Percentiles rank a stretch among this genome's conserved stretches.
Conservation (phyloP, 2,329 filamentous ascomycete genomes). For the Aspergillus jensenii region DNA sequence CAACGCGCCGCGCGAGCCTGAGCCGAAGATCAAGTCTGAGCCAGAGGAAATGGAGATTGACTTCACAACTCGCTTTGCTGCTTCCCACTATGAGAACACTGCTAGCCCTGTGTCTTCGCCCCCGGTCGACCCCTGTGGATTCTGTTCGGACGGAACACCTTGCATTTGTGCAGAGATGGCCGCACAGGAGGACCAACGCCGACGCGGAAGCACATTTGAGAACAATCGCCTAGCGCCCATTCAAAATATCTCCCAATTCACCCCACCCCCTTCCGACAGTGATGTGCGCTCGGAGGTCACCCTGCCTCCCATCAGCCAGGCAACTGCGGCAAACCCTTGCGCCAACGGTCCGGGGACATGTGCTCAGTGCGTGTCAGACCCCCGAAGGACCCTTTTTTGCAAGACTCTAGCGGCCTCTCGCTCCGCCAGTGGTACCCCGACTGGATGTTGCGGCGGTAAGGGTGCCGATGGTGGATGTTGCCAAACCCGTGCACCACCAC, state of each 20-base stretch:
- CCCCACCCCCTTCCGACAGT: conserved; percentile 53
- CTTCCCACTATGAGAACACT: conserved; percentile 30
- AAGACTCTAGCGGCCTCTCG: conserved; percentile 70
- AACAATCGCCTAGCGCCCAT: conserved; percentile 46
- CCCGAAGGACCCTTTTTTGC: conserved; percentile 79
- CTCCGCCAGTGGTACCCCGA: conserved; percentile 37
- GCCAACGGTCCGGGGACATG: conserved; percentile 75
- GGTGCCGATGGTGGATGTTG: conserved; percentile 64
- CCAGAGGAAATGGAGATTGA: conserved; percentile 65
- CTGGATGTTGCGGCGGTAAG: conserved; percentile 62
- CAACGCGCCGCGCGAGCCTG: conserved; percentile 53
- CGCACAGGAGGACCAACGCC: conserved; percentile 41
- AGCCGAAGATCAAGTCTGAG: conserved; percentile 48
- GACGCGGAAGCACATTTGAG: conserved; percentile 46
- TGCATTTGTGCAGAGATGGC: conserved; percentile 75
- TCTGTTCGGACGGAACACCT: conserved; percentile 78
- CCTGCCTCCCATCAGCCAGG: conserved; percentile 36
- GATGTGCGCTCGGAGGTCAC: conserved; percentile 59
- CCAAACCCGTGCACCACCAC: conserved; percentile 36
- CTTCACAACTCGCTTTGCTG: conserved; percentile 67
- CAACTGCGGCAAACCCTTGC: conserved; percentile 46
- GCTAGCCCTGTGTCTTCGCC: conserved; percentile 32
- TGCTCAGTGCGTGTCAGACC: conserved; percentile 73
- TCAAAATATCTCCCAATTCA: conserved; percentile 49
- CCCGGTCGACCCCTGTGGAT: conserved; percentile 71